Evolutionary conservation across 129 eudicot genomes (phyloP), one percentile per base, ranked within the genome.

Genomic region (Chrysanthemum seticuspe): DNA sequence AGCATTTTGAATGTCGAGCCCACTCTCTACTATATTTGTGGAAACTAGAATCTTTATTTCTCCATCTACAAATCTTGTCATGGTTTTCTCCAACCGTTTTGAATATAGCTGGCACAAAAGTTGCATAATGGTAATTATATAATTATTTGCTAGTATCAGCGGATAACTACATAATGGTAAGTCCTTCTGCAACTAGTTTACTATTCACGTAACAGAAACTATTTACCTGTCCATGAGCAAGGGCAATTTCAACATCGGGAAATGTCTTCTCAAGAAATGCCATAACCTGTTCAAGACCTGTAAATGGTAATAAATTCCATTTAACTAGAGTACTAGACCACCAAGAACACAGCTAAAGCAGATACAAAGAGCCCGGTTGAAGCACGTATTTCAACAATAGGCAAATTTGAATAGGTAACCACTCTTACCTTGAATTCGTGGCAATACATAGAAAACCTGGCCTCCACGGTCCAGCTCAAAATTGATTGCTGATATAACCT

Each of bases 1-100:
- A 10, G 97, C 99, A 80, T 94, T 94, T 79, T 88, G 99, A 76
- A 94, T 94, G 84, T 94, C 99, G 65, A 94, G 91, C 67, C 99
- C 97, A 76, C 99, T 94, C 70, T 94, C 99, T 47, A 94, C 99
- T 50, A 94, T 90, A 73, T 94, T 94, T 73, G 99, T 94, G 79
- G 96, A 84, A 52, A 94, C 80, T 72, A 94, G 81, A 79, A 94
- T 94, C 85, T 79, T 90, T 70, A 88, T 83, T 34, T 86, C 83
- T 76, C 99, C 99, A 25, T 65, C 82, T 9, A 94, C 87, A 76
- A 94, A 94, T 59, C 82, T 86, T 78, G 86, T 83, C 99, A 94
- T 94, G 49, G 91, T 90, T 64, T 90, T 94, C 83, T 94, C 99
- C 70, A 94, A 91, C 79, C 92, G 91, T 81, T 82, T 94, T 15